Evolutionary conservation across 164 flowering plant genomes (phyloP), one percentile per base, ranked within the genome.

Genomic region (Paratinospora sagittata): DNA sequence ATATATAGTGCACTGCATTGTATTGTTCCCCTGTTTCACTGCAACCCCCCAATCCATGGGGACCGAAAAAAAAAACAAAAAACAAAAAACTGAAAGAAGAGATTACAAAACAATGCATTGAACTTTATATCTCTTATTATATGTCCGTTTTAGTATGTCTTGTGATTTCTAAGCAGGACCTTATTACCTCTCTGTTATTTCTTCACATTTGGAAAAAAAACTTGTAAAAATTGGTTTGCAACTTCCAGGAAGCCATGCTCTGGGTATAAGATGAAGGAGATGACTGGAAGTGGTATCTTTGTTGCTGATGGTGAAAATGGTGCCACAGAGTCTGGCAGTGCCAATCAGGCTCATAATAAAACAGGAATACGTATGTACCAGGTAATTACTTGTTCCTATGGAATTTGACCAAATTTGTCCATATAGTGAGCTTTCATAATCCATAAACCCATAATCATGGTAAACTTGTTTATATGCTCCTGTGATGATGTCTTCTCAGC

Each of bases 221-320:
- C 43, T 39, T 11, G 10, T 39, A 39, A 39, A 39, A 13, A 19
- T 52, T 6, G 57, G n/a, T 52, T 55, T 17, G n/a, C 61, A 16
- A n/a, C 9, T 76, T 81, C 8, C 78, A 95, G 99, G 92, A 95
- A 91, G 74, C 97, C 96, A 26, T 92, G 97, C 79, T 92, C 98
- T 0, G 93, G 86, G 27, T 78, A 81, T 75, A 95, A 95, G 70
- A 47, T 85, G 82, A 92, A 87, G 81, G 99, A 95, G 88, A 95
- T 95, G 78, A 91, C 94, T 68, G 99, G 99, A 14, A 95, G 95
- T 71, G 92, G 94, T 9, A 95, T 95, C 71, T 95, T 95, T 74
- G 80, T 74, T 12, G 87, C 70, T 13, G 83, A 80, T 27, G 86
- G 76, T 73, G 97, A 88, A 75, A 67, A 80, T 70, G 91, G 80